phyloP scores from a whole-genome alignment of 2,329 filamentous ascomycete species.

The Cadophora sp. region DNA sequence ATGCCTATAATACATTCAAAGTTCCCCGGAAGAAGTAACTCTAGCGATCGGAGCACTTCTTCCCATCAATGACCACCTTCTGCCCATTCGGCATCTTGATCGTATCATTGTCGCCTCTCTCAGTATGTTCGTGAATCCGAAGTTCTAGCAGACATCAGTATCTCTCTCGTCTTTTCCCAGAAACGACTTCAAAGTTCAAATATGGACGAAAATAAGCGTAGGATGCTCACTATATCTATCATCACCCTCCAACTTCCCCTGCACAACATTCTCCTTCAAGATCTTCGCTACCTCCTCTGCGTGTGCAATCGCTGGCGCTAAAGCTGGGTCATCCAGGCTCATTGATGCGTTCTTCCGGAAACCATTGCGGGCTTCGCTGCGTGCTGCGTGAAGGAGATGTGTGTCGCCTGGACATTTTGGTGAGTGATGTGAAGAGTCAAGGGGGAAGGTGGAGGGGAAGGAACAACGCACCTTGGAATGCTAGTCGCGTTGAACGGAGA shows the following conservation, averaged over 20 bases:
- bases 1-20: constrained; percentile 14
- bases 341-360: constrained; percentile 75
- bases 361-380: constrained; percentile 71
- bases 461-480: constrained; percentile 73
- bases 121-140: constrained; percentile 88
- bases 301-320: constrained; percentile 72
- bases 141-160: constrained; percentile 63
- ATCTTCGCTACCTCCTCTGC: constrained; percentile 85
- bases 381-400: constrained; percentile 72
- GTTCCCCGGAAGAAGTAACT: not conserved
- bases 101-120: constrained; percentile 91
- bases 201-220: not conserved
- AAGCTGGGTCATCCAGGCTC: constrained; percentile 62
- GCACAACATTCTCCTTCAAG: constrained; percentile 84
- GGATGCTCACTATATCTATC: constrained; percentile 66
- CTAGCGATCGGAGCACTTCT: constrained; percentile 40
- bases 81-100: constrained; percentile 66
- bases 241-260: constrained; percentile 66
- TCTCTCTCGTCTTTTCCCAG: not conserved
- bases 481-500: constrained; percentile 79
- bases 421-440: not conserved
- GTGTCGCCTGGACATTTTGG: constrained; percentile 66
- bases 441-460: not conserved
- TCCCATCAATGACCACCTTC: constrained; percentile 45
- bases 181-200: not conserved